Conservation (phyloP, 495 filamentous ascomycete genomes). For the Penicillium odoratum region DNA sequence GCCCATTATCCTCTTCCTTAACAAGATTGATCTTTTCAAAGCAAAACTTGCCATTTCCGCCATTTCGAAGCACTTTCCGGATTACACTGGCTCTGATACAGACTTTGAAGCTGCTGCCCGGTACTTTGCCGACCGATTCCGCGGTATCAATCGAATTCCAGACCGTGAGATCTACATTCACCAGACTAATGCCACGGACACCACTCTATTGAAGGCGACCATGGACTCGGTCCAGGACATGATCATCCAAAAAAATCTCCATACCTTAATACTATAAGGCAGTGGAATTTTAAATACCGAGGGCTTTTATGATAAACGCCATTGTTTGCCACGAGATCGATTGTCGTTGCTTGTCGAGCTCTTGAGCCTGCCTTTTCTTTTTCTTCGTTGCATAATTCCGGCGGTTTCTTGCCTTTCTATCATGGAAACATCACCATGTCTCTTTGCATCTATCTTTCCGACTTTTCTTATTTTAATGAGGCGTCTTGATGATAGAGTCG, state of each 20-base stretch:
- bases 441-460: conserved; percentile 24
- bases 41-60: conserved; percentile 79
- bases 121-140: conserved; percentile 91
- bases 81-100: conserved; percentile 66
- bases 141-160: conserved; percentile 78
- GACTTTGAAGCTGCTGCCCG: conserved; percentile 65
- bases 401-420: conserved; percentile 24
- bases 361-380: conserved; percentile 21
- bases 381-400: conserved; percentile 28
- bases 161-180: conserved; percentile 91
- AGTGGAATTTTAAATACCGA: conserved; percentile 15
- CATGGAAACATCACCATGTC: conserved; percentile 19
- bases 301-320: conserved; percentile 31
- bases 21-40: conserved; percentile 98
- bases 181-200: conserved; percentile 93
- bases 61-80: conserved; percentile 89
- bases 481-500: conserved; percentile 32
- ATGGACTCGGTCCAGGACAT: conserved; percentile 98
- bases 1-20: conserved; percentile 95
- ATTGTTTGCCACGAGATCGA: conserved; percentile 23
- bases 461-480: conserved; percentile 17
- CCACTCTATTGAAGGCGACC: conserved; percentile 92
- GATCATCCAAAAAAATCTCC: conserved; percentile 97
- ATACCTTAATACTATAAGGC: conserved; percentile 86
- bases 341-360: conserved; percentile 27